A percentile compares a stretch with the other conserved stretches of the same genome.
These are phyloP conservation scores for Pholiota molesta DNA, from an alignment of 768 basidiomycete species.

Conservation along the genomic window DNA sequence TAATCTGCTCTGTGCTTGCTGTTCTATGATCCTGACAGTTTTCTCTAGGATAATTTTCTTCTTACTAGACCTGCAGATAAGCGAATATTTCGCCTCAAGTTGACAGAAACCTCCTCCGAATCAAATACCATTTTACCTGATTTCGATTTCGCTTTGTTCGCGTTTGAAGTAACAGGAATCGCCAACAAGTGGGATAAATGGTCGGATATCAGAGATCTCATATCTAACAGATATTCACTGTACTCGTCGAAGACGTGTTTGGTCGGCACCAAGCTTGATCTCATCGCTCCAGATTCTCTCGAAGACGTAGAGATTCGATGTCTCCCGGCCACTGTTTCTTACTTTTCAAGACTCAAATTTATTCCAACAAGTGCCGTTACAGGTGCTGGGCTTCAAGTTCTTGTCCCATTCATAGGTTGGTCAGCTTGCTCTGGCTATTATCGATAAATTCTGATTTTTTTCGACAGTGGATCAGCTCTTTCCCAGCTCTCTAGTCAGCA, in stretches of 20 bases:
- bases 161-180: background rate
- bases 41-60: background rate
- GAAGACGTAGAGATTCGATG: background rate
- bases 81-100: too few relatives aligned
- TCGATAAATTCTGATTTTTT: background rate
- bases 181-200: background rate
- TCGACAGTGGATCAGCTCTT: background rate
- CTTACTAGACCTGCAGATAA: background rate
- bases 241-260: background rate
- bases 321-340: background rate
- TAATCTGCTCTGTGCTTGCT: background rate
- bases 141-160: slow-evolving; percentile 2
- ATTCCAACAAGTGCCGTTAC: background rate
- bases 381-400: background rate
- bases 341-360: background rate
- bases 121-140: too few relatives aligned
- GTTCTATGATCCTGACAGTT: background rate
- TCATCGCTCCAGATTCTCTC: background rate
- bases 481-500: background rate
- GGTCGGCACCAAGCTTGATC: slow-evolving; percentile 4
- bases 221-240: background rate
- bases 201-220: background rate
- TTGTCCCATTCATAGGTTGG: background rate
- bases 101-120: too few relatives aligned
- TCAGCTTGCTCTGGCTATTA: background rate